Percentiles rank a stretch among this genome's conserved stretches.
phyloP scores from a whole-genome alignment of 768 basidiomycete genomes.

The Jaapia argillacea region DNA sequence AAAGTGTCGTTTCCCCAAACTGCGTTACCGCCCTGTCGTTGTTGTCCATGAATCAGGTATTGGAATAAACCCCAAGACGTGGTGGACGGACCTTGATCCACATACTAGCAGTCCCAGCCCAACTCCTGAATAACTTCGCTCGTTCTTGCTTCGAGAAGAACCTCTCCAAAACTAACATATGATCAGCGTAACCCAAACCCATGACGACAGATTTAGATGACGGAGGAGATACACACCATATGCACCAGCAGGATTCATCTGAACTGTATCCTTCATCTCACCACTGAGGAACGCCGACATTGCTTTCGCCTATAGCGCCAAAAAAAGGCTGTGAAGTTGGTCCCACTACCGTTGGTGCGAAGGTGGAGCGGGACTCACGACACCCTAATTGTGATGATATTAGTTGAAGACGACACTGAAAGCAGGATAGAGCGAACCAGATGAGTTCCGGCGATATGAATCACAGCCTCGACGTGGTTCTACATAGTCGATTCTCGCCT shows the following conservation, averaged over 20 bases:
- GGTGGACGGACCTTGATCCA: slow-evolving; percentile 70
- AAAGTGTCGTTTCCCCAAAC: slow-evolving; percentile 72
- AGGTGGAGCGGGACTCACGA: slow-evolving; percentile 36
- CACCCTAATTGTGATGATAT: slow-evolving; percentile 38
- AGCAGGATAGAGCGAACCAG: slow-evolving; percentile 36
- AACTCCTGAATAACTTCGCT: slow-evolving; percentile 82
- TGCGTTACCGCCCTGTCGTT: slow-evolving; percentile 58
- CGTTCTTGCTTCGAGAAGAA: slow-evolving; percentile 91
- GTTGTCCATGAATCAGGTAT: neutral
- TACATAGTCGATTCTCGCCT: slow-evolving; percentile 16
- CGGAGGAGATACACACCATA: slow-evolving; percentile 58
- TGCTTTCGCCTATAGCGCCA: slow-evolving; percentile 65
- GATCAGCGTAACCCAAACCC: no score
- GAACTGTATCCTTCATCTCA: slow-evolving; percentile 91
- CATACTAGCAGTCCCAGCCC: slow-evolving; percentile 91
- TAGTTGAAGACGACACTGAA: neutral
- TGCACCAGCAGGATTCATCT: slow-evolving; percentile 72
- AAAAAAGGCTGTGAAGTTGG: neutral
- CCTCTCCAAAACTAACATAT: slow-evolving; percentile 54
- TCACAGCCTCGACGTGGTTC: slow-evolving; percentile 79
- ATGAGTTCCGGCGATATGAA: slow-evolving; percentile 82
- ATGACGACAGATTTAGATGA: no score
- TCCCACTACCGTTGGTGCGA: neutral
- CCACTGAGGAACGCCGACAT: slow-evolving; percentile 94
- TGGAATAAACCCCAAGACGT: neutral